Conservation (phyloP, 305 asterid species). For the Rubia tinctorum region DNA sequence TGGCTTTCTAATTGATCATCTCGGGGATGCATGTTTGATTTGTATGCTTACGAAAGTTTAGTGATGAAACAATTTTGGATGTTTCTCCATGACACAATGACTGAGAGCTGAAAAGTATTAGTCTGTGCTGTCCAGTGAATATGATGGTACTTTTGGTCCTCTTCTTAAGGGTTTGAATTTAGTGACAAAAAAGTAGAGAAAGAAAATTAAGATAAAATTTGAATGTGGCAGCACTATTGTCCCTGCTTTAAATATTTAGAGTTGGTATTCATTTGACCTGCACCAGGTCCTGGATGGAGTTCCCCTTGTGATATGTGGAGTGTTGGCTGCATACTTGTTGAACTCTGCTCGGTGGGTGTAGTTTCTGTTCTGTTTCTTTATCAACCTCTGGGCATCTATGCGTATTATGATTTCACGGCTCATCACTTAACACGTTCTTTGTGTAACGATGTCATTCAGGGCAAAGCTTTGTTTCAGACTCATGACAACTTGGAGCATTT, state of each 20-base stretch:
- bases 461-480: constrained; percentile 85
- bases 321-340: constrained; percentile 83
- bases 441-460: constrained; percentile 33
- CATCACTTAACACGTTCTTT: constrained; percentile 11
- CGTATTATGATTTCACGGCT: neutral
- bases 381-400: neutral
- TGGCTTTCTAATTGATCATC: neutral
- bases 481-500: constrained; percentile 94
- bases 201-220: neutral
- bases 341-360: constrained; percentile 73
- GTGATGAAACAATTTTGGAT: neutral
- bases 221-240: neutral
- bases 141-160: neutral
- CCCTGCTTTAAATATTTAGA: neutral
- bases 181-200: neutral
- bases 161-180: neutral
- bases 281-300: constrained; percentile 85
- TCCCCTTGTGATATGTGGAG: constrained; percentile 98
- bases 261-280: constrained; percentile 1
- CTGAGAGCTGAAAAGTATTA: neutral
- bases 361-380: neutral
- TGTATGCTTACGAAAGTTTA: neutral
- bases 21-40: neutral
- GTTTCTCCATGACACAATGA: neutral
- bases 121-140: neutral